Evolutionary conservation across 768 basidiomycete genomes (phyloP), one percentile per base, ranked within the genome.

Genomic region (Suillus spraguei): DNA sequence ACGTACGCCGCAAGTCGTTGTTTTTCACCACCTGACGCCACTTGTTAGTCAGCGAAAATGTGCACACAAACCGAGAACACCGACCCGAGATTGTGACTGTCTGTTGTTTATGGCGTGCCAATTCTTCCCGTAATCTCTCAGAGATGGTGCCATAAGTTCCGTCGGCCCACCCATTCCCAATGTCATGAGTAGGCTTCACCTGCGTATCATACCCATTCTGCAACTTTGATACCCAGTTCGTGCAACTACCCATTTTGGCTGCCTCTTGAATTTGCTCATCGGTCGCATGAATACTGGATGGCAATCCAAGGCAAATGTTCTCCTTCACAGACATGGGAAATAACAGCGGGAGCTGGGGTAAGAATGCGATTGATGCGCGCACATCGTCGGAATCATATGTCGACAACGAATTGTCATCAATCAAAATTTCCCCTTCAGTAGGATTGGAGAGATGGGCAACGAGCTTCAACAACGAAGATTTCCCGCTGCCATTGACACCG

Each of bases 1-100:
- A 79, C 83, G 60, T 66, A 84, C 85, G 81, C 83, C 8, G 81
- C 75, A 10, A 86, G 65, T 1, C 82, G 76, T 68, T 85, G 85
- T 52, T 70, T 79, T 68, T 86, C 84, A 2, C 82, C 84, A 22
- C 76, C 81, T 58, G 39, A 32, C 17, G 20, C 16, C 39, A 52
- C 24, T 14, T 49, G 58, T 50, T 63, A 41, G 63, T 62, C 8
- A 67, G 41, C 22, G 13, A 67, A 53, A 20, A 63, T 47, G 39
- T 13, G 22, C 22, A 59, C 24, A 66, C 63, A n/a, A 62, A 58
- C 4, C 64, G 38, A 0, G 36, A 63, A 55, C 47, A 42, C 35
- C 1, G 65, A 67, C 69, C 68, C 63, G 68, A 75, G 13, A 69
- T 60, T 62, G 76, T 44, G 67, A 69, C 59, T 22, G 65, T 50